Conservation (phyloP, 2,329 filamentous ascomycete genomes). For the Epichloe sibirici region DNA sequence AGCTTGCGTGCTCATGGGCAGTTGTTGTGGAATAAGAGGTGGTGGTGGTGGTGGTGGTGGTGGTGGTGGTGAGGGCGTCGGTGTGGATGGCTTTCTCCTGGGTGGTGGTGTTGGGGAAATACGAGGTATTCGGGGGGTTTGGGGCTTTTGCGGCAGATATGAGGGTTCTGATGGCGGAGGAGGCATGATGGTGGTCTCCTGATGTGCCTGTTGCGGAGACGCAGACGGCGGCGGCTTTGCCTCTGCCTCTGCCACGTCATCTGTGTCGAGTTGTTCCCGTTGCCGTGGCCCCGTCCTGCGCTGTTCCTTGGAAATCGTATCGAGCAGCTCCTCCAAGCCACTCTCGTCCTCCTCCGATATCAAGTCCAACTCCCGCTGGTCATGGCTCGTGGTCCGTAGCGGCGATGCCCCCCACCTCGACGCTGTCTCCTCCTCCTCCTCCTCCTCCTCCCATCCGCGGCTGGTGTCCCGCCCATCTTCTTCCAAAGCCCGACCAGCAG, state of each 20-base stretch:
- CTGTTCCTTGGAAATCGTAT: slow-evolving; percentile 7
- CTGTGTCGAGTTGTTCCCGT: no score
- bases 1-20: slow-evolving; percentile 35
- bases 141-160: not conserved
- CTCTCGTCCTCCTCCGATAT: slow-evolving; percentile 14
- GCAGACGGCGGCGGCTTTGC: not conserved
- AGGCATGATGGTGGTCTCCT: not conserved
- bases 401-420: not conserved
- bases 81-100: not conserved
- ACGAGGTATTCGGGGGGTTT: not conserved
- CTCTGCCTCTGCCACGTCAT: not conserved
- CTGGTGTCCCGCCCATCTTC: not conserved
- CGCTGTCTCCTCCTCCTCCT: not conserved
- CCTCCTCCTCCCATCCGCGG: not conserved
- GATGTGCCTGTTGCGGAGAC: not conserved
- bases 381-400: not conserved
- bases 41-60: slow-evolving; percentile 7
- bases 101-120: not conserved
- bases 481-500: not conserved
- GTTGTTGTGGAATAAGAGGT: slow-evolving; percentile 10
- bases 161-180: slow-evolving; percentile 2
- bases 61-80: slow-evolving; percentile 1
- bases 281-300: slow-evolving; percentile 6
- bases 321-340: slow-evolving; percentile 12
- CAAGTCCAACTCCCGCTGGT: slow-evolving; percentile 8